phyloP scores from a whole-genome alignment of 345 rosid genomes.

The Gossypium rotundifolium region DNA sequence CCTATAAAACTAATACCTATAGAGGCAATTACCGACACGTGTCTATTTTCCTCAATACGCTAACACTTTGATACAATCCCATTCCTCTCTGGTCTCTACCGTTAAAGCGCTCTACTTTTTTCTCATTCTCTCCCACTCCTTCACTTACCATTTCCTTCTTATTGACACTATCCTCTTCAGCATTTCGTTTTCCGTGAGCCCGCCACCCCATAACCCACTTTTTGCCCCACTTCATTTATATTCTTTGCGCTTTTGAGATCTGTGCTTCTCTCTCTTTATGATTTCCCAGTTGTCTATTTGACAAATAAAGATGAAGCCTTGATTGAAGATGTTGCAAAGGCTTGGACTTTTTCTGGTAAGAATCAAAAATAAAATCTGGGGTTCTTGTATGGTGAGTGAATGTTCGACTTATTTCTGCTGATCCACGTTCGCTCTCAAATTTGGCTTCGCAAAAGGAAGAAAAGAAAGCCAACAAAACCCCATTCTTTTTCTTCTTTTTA shows the following conservation, averaged over 20 bases:
- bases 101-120: slow-evolving; percentile 16
- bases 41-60: slow-evolving; percentile 19
- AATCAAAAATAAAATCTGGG: neutral
- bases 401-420: slow-evolving; percentile 31
- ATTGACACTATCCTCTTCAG: slow-evolving; percentile 24
- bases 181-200: slow-evolving; percentile 19
- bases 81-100: slow-evolving; percentile 4
- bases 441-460: slow-evolving; percentile 32
- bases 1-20: neutral
- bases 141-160: neutral
- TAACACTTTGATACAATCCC: slow-evolving; percentile 26
- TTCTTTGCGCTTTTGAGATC: neutral
- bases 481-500: neutral
- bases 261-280: neutral
- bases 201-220: neutral
- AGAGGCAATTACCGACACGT: slow-evolving; percentile 24
- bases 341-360: slow-evolving; percentile 14
- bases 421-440: slow-evolving; percentile 36
- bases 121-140: neutral
- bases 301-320: neutral
- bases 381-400: slow-evolving; percentile 2
- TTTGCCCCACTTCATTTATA: neutral
- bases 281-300: neutral
- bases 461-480: slow-evolving; percentile 13
- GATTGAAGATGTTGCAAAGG: slow-evolving; percentile 9